Conservation (phyloP, 116 monocot species). For the Iris pallida region DNA sequence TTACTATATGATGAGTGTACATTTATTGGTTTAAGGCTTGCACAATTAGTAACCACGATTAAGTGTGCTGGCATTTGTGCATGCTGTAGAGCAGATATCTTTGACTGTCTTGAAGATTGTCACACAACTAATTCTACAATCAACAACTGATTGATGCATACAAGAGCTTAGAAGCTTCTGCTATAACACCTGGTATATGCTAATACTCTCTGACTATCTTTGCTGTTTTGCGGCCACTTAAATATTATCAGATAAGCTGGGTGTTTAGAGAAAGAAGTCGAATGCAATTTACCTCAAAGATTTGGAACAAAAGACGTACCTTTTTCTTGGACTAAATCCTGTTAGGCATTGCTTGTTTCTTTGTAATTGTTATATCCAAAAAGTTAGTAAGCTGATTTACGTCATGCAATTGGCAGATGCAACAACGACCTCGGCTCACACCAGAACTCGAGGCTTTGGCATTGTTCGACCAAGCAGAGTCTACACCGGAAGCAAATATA, state of each 20-base stretch:
- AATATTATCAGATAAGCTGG: not conserved
- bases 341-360: not conserved
- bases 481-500: slow-evolving; percentile 13
- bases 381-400: not conserved
- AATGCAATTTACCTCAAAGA: not conserved
- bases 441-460: slow-evolving; percentile 47
- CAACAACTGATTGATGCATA: no score
- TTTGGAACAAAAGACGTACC: not conserved
- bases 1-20: no score
- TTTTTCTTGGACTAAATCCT: not conserved
- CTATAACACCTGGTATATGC: no score
- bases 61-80: no score
- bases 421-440: slow-evolving; percentile 61
- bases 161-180: no score
- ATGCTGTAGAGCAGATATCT: no score
- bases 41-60: no score
- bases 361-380: not conserved
- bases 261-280: not conserved
- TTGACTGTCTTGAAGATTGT: no score
- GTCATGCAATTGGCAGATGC: slow-evolving; percentile 32
- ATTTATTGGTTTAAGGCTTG: no score
- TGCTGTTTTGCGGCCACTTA: not conserved
- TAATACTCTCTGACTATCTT: no score
- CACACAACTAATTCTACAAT: no score
- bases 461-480: slow-evolving; percentile 19